Percentiles rank a stretch among this genome's conserved stretches.
These are phyloP conservation scores for Solanum virginianum DNA, from an alignment of 257 asterid genomes.

Conservation along the genomic window DNA sequence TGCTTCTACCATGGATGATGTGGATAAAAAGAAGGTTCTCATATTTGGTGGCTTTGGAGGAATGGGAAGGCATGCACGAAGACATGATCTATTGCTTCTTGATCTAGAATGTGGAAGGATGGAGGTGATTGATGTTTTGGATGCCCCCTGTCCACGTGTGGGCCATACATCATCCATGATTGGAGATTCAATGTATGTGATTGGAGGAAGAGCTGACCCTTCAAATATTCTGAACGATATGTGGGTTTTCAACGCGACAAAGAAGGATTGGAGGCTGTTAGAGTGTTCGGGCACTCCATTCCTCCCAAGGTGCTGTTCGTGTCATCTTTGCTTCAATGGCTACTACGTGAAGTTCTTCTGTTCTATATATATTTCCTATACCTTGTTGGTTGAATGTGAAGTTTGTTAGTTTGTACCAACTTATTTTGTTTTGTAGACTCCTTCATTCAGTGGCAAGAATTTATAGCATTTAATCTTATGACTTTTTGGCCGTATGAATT, in stretches of 20 bases:
- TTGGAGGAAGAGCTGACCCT: conserved; percentile 97
- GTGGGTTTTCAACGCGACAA: conserved; percentile 44
- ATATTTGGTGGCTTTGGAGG: conserved; percentile 98
- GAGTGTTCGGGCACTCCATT: conserved; percentile 57
- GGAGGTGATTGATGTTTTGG: conserved; percentile 37
- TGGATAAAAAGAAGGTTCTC: conserved; percentile 34
- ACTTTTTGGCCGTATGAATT: neutral
- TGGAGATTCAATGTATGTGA: conserved; percentile 51
- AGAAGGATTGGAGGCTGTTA: conserved; percentile 55
- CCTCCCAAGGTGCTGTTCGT: conserved; percentile 53
- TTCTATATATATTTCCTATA: neutral
- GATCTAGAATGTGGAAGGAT: conserved; percentile 34
- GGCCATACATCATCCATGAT: conserved; percentile 69
- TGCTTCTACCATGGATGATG: conserved; percentile 31
- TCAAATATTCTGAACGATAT: conserved; percentile 66
- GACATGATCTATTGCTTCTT: conserved; percentile 54
- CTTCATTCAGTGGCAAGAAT: neutral
- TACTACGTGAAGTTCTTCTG: neutral
- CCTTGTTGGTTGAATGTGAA: neutral
- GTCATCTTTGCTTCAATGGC: neutral
- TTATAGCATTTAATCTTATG: neutral
- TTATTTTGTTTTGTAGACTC: neutral
- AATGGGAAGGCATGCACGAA: conserved; percentile 80
- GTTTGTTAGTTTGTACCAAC: neutral
- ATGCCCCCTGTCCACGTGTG: conserved; percentile 72